A percentile compares a stretch with the other conserved stretches of the same genome.
phyloP scores from a whole-genome alignment of 192 early-diverging fungal species.

The Glomus cerebriforme region DNA sequence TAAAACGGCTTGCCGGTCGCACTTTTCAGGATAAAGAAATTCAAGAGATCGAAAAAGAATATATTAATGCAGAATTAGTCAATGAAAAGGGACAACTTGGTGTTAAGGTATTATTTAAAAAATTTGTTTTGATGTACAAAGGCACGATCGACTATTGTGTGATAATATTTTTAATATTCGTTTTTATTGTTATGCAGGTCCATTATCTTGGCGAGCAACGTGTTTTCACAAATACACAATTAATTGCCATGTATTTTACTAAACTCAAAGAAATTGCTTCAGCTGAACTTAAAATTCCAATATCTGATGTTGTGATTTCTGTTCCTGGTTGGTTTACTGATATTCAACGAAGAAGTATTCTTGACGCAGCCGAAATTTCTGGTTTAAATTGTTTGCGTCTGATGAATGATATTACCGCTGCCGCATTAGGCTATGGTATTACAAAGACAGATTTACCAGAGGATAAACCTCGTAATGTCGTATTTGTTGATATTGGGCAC shows the following conservation, averaged over 20 bases:
- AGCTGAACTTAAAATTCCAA: constrained; percentile 78
- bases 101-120: constrained; percentile 54
- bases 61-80: constrained; percentile 79
- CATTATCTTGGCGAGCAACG: constrained; percentile 77
- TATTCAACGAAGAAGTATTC: constrained; percentile 84
- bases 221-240: constrained; percentile 84
- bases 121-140: neutral
- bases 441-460: constrained; percentile 97
- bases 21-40: constrained; percentile 84
- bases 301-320: constrained; percentile 93
- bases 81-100: constrained; percentile 85
- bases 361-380: constrained; percentile 84
- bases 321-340: constrained; percentile 96
- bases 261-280: constrained; percentile 90
- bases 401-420: constrained; percentile 91
- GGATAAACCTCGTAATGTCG: constrained; percentile 86
- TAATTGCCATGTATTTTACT: constrained; percentile 91
- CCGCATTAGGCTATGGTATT: constrained; percentile 97
- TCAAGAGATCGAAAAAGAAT: constrained; percentile 77
- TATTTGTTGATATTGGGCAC: constrained; percentile 94
- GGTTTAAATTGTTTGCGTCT: constrained; percentile 89
- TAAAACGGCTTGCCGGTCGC: constrained; percentile 93
- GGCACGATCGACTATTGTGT: neutral
- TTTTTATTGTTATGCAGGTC: constrained; percentile 53
- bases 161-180: neutral